Percentiles rank a stretch among this genome's conserved stretches.
phyloP scores from a whole-genome alignment of 345 rosid species.

The Streptanthus diversifolius region DNA sequence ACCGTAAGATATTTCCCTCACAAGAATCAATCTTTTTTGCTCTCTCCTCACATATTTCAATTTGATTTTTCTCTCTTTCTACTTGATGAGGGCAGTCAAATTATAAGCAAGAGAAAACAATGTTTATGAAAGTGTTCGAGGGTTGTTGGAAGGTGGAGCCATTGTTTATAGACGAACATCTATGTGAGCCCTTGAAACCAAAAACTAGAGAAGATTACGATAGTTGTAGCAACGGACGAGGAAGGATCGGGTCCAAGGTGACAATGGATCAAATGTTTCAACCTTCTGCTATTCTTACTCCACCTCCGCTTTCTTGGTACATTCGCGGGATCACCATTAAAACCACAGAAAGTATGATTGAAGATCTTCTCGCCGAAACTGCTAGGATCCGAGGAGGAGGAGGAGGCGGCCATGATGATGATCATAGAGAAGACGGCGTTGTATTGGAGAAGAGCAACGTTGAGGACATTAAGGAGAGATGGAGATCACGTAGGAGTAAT shows the following conservation, averaged over 20 bases:
- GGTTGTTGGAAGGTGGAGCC: conserved; percentile 90
- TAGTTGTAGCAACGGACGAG: conserved; percentile 63
- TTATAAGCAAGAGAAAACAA: conserved; percentile 69
- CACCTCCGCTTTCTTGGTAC: conserved; percentile 94
- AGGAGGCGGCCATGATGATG: not conserved
- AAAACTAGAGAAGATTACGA: conserved; percentile 61
- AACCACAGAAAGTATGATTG: conserved; percentile 73
- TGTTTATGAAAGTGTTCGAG: conserved; percentile 83
- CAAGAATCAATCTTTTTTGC: not conserved
- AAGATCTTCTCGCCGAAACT: conserved; percentile 48
- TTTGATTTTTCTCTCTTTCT: not conserved
- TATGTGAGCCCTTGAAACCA: conserved; percentile 51
- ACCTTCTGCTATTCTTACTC: conserved; percentile 69
- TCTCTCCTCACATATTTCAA: not conserved
- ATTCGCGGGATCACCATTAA: conserved; percentile 77
- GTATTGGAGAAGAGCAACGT: not conserved
- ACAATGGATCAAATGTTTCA: conserved; percentile 83
- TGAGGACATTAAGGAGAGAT: conserved; percentile 24
- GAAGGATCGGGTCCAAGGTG: conserved; percentile 75
- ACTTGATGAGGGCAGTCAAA: conserved; percentile 55
- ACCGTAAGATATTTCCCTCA: conserved; percentile 40
- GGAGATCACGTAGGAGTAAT: conserved; percentile 24
- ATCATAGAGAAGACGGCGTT: not conserved
- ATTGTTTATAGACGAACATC: conserved; percentile 58
- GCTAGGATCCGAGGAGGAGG: conserved; percentile 25